A percentile compares a stretch with the other conserved stretches of the same genome.
Conservation (phyloP, 306 rosid genomes). For the Fragaria iinumae region DNA sequence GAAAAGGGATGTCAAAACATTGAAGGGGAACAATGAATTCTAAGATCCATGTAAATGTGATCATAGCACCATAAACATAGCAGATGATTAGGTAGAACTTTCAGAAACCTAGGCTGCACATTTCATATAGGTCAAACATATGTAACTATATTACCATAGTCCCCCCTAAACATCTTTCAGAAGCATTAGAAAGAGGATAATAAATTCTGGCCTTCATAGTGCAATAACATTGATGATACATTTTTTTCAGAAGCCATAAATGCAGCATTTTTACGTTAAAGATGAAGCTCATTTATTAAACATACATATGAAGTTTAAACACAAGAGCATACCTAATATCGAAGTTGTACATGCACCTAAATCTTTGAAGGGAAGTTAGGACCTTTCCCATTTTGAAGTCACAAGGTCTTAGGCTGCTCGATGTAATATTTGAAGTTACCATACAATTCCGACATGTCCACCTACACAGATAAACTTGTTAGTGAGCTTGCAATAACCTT, state of each 20-base stretch:
- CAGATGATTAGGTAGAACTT: not conserved
- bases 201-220: not conserved
- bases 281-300: not conserved
- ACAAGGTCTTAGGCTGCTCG: constrained; percentile 79
- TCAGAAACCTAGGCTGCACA: constrained; percentile 2
- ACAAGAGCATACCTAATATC: constrained; percentile 60
- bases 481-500: constrained; percentile 20
- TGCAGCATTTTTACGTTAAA: not conserved
- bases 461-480: constrained; percentile 39
- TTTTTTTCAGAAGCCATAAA: not conserved
- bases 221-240: not conserved
- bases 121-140: not conserved
- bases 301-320: not conserved
- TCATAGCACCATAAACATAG: not conserved
- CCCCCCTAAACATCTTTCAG: not conserved
- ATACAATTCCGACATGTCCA: constrained; percentile 86
- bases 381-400: constrained; percentile 94
- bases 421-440: constrained; percentile 65
- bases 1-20: not conserved
- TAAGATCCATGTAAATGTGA: not conserved
- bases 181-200: not conserved
- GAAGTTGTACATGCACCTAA: constrained; percentile 73
- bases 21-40: not conserved
- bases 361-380: constrained; percentile 62
- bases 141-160: not conserved